phyloP scores from a whole-genome alignment of 2,329 filamentous ascomycete species.

The Macroventuria anomochaeta region DNA sequence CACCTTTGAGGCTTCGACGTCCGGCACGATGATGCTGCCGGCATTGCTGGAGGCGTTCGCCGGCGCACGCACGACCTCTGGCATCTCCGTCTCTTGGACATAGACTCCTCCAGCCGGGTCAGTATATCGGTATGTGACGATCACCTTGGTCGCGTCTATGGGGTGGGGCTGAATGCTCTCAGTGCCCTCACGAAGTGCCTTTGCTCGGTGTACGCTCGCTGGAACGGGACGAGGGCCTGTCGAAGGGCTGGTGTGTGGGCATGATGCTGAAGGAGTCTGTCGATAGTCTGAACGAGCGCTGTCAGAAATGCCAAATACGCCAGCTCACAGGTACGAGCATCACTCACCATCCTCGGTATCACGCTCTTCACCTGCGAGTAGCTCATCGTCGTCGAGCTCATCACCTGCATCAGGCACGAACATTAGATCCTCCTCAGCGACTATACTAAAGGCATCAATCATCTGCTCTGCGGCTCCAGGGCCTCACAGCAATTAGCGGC shows the following conservation, averaged over 20 bases:
- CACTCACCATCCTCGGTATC: not conserved
- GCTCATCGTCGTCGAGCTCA: not conserved
- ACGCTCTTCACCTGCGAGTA: not conserved
- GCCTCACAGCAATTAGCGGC: not conserved
- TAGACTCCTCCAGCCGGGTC: not conserved
- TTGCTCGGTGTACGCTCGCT: not conserved
- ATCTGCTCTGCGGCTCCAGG: not conserved
- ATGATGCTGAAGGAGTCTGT: not conserved
- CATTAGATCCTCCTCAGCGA: not conserved
- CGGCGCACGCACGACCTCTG: not conserved
- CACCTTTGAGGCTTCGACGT: not conserved
- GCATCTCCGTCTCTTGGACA: not conserved
- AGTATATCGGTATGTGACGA: not conserved
- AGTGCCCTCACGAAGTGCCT: not conserved
- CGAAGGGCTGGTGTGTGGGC: not conserved
- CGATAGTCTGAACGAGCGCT: not conserved
- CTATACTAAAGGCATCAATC: not conserved
- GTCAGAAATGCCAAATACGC: not conserved
- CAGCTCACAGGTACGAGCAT: not conserved
- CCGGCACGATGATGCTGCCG: conserved; percentile 1
- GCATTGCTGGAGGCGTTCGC: not conserved
- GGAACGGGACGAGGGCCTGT: not conserved
- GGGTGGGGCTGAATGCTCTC: conserved; percentile 1
- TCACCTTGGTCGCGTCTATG: not conserved
- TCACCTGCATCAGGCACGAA: not conserved